Evolutionary conservation across 208 protist species (phyloP).

Genomic region (Novymonas esmeraldas): DNA sequence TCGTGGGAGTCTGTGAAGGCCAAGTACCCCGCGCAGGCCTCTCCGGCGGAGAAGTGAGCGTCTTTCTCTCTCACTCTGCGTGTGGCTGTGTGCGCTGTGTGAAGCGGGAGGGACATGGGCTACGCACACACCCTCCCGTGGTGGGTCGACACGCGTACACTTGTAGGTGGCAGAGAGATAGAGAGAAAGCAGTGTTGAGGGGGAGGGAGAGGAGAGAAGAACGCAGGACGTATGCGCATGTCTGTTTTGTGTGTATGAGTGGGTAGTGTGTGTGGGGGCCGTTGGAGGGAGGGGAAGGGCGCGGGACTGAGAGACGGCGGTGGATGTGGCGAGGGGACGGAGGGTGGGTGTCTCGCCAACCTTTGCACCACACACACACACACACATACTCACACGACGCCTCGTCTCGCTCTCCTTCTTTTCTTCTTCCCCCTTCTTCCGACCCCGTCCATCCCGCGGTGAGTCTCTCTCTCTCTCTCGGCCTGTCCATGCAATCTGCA

Average conservation of each 20-base stretch:
- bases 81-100: not conserved
- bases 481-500: too few relatives aligned
- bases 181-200: not conserved
- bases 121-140: not conserved
- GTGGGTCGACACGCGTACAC: not conserved
- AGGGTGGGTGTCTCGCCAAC: too few relatives aligned
- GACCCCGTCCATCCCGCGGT: not conserved
- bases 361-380: too few relatives aligned
- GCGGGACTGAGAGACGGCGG: too few relatives aligned
- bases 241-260: too few relatives aligned
- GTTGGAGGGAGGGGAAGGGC: too few relatives aligned
- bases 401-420: not conserved
- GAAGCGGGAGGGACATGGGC: too few relatives aligned
- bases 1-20: constrained; percentile 63
- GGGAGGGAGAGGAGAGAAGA: not conserved
- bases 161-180: not conserved
- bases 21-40: constrained; percentile 70
- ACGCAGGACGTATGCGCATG: too few relatives aligned
- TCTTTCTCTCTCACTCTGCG: not conserved
- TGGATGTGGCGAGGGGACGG: too few relatives aligned
- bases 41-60: constrained; percentile 31
- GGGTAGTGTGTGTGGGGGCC: too few relatives aligned
- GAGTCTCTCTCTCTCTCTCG: not conserved
- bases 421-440: not conserved
- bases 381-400: too few relatives aligned